These are phyloP conservation scores for Neofusicoccum parvum DNA, from an alignment of 2,329 filamentous ascomycete species.

Conservation along the genomic window DNA sequence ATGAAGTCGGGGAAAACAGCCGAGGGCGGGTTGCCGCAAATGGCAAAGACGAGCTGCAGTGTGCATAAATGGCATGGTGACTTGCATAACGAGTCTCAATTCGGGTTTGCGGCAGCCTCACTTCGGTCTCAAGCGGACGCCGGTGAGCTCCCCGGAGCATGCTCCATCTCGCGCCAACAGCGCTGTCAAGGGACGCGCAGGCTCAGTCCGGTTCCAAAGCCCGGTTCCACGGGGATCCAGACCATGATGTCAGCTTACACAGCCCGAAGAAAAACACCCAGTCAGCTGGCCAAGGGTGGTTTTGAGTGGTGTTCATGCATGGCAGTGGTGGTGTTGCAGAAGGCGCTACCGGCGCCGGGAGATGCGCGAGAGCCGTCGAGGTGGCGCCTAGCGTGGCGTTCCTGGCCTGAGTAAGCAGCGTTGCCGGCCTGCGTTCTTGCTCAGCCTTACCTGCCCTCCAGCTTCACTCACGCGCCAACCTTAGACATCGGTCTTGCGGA, in stretches of 20 bases:
- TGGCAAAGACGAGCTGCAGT: not conserved
- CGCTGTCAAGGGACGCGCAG: not conserved
- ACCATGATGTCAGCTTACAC: conserved; percentile 4
- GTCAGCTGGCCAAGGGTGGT: not conserved
- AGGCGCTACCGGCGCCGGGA: not conserved
- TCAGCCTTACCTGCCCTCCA: not conserved
- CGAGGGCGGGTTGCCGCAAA: not conserved
- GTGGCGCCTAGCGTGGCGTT: not conserved
- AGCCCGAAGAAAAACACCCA: not conserved
- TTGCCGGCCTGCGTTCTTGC: not conserved
- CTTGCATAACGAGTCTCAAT: not conserved
- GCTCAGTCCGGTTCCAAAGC: not conserved
- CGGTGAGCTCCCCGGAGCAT: not conserved
- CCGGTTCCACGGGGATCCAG: not conserved
- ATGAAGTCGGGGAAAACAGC: not conserved
- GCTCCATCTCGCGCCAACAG: not conserved
- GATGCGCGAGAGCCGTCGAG: not conserved
- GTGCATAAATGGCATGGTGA: not conserved
- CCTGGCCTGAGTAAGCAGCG: not conserved
- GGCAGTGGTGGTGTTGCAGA: not conserved
- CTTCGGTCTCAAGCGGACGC: not conserved
- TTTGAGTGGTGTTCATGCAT: conserved; percentile 1
- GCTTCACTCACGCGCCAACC: not conserved
- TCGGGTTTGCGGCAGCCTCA: not conserved
- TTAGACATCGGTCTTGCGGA: not conserved